These are phyloP conservation scores for Conringia planisiliqua DNA, from an alignment of 345 rosid species.

Conservation along the genomic window DNA sequence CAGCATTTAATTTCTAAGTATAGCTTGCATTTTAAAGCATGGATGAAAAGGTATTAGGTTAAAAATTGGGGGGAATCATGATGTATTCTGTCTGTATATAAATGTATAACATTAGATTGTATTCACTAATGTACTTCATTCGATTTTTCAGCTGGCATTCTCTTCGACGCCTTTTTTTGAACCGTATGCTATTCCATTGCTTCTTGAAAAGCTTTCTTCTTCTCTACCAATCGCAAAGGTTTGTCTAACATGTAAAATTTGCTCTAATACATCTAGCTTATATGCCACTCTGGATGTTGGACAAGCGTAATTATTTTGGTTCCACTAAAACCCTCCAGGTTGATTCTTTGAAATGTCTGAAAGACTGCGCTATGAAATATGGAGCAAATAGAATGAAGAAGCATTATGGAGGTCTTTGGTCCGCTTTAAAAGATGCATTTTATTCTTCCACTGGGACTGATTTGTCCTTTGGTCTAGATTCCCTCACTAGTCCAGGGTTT, in stretches of 20 bases:
- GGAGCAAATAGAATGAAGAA: conserved; percentile 61
- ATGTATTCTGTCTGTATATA: neutral
- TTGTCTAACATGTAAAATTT: neutral
- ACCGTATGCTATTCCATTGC: conserved; percentile 80
- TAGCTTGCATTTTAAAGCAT: conserved; percentile 2
- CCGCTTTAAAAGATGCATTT: conserved; percentile 58
- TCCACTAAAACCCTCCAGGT: conserved; percentile 44
- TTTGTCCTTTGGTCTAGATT: conserved; percentile 44
- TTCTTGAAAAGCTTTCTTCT: conserved; percentile 92
- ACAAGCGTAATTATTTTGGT: conserved; percentile 16
- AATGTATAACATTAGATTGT: neutral
- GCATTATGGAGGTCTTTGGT: conserved; percentile 69
- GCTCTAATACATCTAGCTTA: neutral
- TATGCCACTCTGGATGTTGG: conserved; percentile 9
- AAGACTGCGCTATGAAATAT: conserved; percentile 55
- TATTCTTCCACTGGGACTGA: conserved; percentile 45
- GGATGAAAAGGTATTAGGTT: neutral
- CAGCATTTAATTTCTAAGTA: neutral
- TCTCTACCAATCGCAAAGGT: conserved; percentile 86
- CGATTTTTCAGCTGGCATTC: conserved; percentile 57
- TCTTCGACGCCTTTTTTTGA: conserved; percentile 85
- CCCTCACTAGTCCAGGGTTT: conserved; percentile 40
- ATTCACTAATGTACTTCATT: conserved; percentile 18
- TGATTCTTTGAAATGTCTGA: conserved; percentile 82
- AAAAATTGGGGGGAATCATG: neutral